Percentiles rank a stretch among this genome's conserved stretches.
These are phyloP conservation scores for Cryphonectria japonica DNA, from an alignment of 2,329 filamentous ascomycete genomes.

Conservation along the genomic window DNA sequence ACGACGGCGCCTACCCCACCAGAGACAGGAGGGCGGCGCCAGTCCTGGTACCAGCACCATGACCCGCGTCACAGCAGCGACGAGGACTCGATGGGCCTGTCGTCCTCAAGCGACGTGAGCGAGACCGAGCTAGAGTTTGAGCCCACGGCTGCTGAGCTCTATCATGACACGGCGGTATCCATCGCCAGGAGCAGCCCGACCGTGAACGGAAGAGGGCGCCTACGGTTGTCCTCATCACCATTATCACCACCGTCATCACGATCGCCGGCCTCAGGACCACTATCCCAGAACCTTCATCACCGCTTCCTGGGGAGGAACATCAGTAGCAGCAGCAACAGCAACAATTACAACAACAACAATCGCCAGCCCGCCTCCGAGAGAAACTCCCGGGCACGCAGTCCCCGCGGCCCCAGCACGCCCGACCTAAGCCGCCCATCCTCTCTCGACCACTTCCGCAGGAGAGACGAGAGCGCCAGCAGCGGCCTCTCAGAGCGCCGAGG, in stretches of 20 bases:
- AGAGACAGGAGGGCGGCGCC: neutral
- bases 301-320: neutral
- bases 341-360: neutral
- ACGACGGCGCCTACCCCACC: neutral
- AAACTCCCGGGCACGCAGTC: neutral
- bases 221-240: neutral
- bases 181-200: slow-evolving; percentile 13
- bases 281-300: neutral
- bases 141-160: slow-evolving; percentile 17
- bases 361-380: neutral
- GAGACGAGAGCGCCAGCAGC: neutral
- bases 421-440: neutral
- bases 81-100: neutral
- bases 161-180: slow-evolving; percentile 14
- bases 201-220: neutral
- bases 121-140: slow-evolving; percentile 17
- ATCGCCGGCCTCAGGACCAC: neutral
- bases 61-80: neutral
- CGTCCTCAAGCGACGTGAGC: slow-evolving; percentile 6
- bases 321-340: neutral
- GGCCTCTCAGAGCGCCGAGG: slow-evolving; percentile 24
- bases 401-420: neutral
- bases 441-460: neutral
- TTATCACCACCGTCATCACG: neutral
- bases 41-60: slow-evolving; percentile 4